phyloP scores from a whole-genome alignment of 2,329 filamentous ascomycete species.

The Zymoseptoria brevis region DNA sequence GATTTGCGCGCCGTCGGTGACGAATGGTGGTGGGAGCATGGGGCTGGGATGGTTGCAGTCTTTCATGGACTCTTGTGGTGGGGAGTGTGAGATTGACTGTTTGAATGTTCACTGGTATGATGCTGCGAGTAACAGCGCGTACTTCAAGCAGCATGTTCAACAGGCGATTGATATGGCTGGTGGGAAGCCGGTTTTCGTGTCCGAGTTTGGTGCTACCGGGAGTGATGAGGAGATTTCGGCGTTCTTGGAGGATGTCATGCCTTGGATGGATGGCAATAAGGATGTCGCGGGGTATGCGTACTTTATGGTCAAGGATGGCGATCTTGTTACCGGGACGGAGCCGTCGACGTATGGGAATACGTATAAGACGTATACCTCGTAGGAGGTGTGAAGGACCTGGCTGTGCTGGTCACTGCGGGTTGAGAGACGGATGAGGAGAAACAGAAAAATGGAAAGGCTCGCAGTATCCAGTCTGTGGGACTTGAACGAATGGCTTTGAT shows the following conservation, averaged over 20 bases:
- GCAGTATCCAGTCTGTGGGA: background rate
- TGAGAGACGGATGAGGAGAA: background rate
- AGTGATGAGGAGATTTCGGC: constrained; percentile 33
- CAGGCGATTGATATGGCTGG: constrained; percentile 32
- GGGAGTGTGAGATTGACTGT: constrained; percentile 44
- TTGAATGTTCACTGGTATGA: constrained; percentile 60
- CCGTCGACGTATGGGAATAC: constrained; percentile 24
- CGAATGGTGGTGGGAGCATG: constrained; percentile 48
- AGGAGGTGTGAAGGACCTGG: background rate
- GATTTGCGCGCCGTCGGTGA: constrained; percentile 54
- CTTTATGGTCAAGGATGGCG: constrained; percentile 31
- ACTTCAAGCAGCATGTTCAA: constrained; percentile 49
- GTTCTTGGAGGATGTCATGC: constrained; percentile 46
- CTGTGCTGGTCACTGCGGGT: background rate
- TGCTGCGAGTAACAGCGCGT: constrained; percentile 36
- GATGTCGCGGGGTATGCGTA: constrained; percentile 36
- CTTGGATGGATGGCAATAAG: constrained; percentile 36
- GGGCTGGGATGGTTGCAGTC: constrained; percentile 51
- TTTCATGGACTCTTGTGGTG: constrained; percentile 46
- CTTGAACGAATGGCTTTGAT: background rate
- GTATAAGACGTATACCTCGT: constrained; percentile 21
- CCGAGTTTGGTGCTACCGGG: constrained; percentile 54
- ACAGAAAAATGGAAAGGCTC: background rate
- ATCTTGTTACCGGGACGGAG: constrained; percentile 27
- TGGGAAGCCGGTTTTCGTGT: constrained; percentile 49